phyloP scores from a whole-genome alignment of 139 green algal genomes.

The Picochlorum sp. region DNA sequence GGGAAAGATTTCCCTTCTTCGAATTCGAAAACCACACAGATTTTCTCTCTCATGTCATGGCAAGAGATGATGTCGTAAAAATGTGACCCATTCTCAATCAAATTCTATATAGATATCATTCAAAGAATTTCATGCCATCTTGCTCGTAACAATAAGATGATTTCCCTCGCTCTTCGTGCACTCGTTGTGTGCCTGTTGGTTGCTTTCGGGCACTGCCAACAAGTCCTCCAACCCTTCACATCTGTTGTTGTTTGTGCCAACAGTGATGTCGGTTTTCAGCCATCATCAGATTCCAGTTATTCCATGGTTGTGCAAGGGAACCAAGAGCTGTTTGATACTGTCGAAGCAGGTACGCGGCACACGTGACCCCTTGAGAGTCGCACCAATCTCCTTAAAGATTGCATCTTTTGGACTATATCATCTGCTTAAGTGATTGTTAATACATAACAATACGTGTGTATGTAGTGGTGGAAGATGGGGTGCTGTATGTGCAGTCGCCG shows the following conservation, averaged over 20 bases:
- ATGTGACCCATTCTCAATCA: too few species aligned
- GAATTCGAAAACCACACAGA: too few species aligned
- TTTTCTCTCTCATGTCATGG: too few species aligned
- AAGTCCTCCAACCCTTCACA: not conserved
- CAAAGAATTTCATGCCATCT: too few species aligned
- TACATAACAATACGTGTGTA: not conserved
- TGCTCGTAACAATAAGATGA: too few species aligned
- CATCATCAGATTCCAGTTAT: not conserved
- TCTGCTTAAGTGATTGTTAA: not conserved
- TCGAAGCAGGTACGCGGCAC: not conserved
- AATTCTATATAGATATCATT: too few species aligned
- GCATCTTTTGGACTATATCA: not conserved
- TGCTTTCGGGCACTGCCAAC: not conserved
- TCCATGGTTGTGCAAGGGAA: not conserved
- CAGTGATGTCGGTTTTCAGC: not conserved
- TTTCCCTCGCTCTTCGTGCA: not conserved
- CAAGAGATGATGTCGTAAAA: too few species aligned
- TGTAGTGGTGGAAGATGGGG: not conserved
- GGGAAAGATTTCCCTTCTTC: too few species aligned
- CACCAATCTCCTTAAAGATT: not conserved
- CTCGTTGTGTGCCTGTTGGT: not conserved
- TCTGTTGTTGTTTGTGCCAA: not conserved
- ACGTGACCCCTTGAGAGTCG: not conserved
- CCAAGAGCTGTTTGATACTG: not conserved
- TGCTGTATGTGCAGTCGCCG: not conserved